Percentiles rank a stretch among this genome's conserved stretches.
These are phyloP conservation scores for Tuber aestivum DNA, from an alignment of 495 filamentous ascomycete genomes.

Conservation along the genomic window DNA sequence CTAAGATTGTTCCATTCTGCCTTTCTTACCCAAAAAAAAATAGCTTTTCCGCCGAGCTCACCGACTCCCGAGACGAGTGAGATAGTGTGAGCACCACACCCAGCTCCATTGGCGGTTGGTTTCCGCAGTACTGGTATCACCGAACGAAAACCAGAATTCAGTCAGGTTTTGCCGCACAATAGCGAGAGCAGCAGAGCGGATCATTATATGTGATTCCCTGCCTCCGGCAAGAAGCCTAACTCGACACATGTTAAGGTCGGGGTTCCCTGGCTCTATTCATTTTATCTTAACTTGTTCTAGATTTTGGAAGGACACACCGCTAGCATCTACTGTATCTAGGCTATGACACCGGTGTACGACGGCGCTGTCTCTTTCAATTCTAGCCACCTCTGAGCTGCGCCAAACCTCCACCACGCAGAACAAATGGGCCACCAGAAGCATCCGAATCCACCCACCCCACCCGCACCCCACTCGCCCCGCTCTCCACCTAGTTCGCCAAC, in stretches of 20 bases:
- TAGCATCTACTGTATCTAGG: not conserved
- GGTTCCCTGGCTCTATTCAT: not conserved
- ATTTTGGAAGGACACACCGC: not conserved
- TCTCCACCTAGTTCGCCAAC: not conserved
- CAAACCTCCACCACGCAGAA: not conserved
- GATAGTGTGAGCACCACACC: not conserved
- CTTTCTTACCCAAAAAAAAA: not conserved
- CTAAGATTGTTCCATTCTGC: not conserved
- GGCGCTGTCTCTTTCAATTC: not conserved
- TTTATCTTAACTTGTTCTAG: not conserved
- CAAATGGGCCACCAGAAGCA: not conserved
- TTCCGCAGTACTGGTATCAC: not conserved
- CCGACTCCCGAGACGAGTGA: not conserved
- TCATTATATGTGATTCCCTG: too few species aligned
- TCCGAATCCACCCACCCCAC: not conserved
- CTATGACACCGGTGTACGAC: not conserved
- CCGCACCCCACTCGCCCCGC: not conserved
- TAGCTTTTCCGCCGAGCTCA: not conserved
- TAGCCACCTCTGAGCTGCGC: not conserved
- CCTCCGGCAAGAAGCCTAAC: too few species aligned
- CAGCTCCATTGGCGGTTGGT: not conserved
- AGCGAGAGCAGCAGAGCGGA: too few species aligned
- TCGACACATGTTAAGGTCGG: too few species aligned
- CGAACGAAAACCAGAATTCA: not conserved
- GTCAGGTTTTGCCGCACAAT: not conserved